A percentile compares a stretch with the other conserved stretches of the same genome.
Evolutionary conservation across 768 basidiomycete species (phyloP).

Genomic region (Pulveroboletus sp.): DNA sequence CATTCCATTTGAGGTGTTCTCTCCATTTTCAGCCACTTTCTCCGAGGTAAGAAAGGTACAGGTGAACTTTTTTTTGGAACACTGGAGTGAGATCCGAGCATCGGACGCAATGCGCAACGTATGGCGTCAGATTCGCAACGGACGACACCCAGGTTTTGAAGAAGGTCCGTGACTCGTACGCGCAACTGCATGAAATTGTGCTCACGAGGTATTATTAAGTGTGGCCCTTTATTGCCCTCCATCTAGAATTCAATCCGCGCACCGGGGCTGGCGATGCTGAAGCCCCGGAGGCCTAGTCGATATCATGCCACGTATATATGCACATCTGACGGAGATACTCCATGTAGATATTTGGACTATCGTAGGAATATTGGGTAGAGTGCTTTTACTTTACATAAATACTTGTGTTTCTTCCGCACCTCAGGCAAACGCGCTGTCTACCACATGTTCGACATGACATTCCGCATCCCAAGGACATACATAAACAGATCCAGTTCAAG

Average conservation of each 20-base stretch:
- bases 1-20: slow-evolving; percentile 84
- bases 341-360: slow-evolving; percentile 9
- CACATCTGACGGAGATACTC: slow-evolving; percentile 4
- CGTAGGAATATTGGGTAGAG: slow-evolving; percentile 6
- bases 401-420: not conserved
- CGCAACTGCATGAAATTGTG: not conserved
- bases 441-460: not conserved
- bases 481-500: slow-evolving; percentile 1
- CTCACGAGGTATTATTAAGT: slow-evolving; percentile 37
- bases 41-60: slow-evolving; percentile 82
- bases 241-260: slow-evolving; percentile 57
- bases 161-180: slow-evolving; percentile 50
- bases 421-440: not conserved
- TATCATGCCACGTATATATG: not conserved
- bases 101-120: slow-evolving; percentile 82
- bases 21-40: slow-evolving; percentile 78
- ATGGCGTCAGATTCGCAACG: slow-evolving; percentile 82
- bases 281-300: slow-evolving; percentile 13
- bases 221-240: slow-evolving; percentile 65
- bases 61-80: slow-evolving; percentile 73
- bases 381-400: not conserved
- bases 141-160: slow-evolving; percentile 85
- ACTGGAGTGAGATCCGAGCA: slow-evolving; percentile 81
- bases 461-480: slow-evolving; percentile 2
- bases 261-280: slow-evolving; percentile 24